phyloP scores from a whole-genome alignment of 2,329 filamentous ascomycete genomes.

The Aspergillus sp. region DNA sequence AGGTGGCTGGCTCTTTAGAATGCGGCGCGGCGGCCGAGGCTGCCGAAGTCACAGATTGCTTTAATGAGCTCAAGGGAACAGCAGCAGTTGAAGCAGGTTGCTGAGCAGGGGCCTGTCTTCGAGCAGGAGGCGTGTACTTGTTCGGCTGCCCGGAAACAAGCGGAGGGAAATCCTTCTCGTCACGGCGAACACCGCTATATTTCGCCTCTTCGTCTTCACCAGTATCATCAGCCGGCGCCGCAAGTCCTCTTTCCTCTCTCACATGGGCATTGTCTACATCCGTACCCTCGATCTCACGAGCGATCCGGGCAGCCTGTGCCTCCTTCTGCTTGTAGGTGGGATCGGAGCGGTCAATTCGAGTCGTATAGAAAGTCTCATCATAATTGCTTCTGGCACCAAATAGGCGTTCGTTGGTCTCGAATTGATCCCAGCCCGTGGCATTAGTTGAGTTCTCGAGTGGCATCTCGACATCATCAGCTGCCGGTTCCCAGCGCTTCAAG shows the following conservation, averaged over 20 bases:
- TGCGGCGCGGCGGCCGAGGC: conserved; percentile 18
- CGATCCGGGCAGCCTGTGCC: conserved; percentile 72
- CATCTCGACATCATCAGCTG: conserved; percentile 53
- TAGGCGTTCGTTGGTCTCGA: conserved; percentile 75
- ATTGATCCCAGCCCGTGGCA: conserved; percentile 74
- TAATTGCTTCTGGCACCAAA: conserved; percentile 88
- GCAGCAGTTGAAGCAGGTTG: conserved; percentile 66
- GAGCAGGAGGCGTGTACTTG: conserved; percentile 86
- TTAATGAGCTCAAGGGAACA: conserved; percentile 80
- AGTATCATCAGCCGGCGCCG: conserved; percentile 53
- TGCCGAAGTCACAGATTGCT: conserved; percentile 44
- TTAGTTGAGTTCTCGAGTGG: conserved; percentile 57
- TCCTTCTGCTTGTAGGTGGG: conserved; percentile 71
- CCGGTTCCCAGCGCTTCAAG: conserved; percentile 74
- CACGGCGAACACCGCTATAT: conserved; percentile 85
- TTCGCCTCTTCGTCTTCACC: conserved; percentile 86
- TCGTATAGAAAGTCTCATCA: conserved; percentile 92
- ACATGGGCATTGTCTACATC: conserved; percentile 69
- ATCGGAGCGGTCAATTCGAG: conserved; percentile 73
- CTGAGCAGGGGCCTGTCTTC: conserved; percentile 61
- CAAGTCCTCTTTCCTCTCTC: conserved; percentile 74
- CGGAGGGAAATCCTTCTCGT: conserved; percentile 54
- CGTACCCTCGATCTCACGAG: conserved; percentile 78
- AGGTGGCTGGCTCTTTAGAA: conserved; percentile 17
- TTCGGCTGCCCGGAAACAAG: conserved; percentile 52